phyloP scores from a whole-genome alignment of 176 grass and related monocot species.

The Pharus latifolius region DNA sequence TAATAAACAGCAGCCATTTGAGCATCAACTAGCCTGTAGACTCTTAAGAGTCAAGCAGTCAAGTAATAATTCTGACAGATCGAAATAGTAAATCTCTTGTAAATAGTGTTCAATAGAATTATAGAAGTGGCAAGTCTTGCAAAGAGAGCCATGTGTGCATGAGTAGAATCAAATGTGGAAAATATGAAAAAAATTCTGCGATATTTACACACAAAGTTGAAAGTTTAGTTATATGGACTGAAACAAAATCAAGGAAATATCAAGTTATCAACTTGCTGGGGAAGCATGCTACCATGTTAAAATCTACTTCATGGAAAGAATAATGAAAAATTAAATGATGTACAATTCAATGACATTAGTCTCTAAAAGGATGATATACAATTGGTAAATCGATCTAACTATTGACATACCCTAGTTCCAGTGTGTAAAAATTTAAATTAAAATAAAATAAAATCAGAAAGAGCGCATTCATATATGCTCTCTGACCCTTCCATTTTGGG shows the following conservation, averaged over 20 bases:
- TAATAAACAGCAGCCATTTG: background rate
- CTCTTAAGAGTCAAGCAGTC: background rate
- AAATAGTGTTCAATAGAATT: too few species aligned
- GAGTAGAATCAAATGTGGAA: constrained; percentile 23
- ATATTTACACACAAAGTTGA: too few species aligned
- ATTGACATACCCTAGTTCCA: background rate
- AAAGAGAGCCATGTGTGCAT: constrained; percentile 1
- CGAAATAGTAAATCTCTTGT: constrained; percentile 16
- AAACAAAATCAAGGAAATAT: too few species aligned
- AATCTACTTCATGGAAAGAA: background rate
- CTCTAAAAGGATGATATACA: background rate
- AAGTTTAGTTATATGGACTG: too few species aligned
- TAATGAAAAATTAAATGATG: background rate
- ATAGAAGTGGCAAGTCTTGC: background rate
- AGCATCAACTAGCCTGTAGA: background rate
- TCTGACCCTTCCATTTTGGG: too few species aligned
- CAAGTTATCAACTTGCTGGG: background rate
- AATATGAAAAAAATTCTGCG: too few species aligned
- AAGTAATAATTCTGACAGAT: background rate
- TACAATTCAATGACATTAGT: background rate
- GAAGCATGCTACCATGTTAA: constrained; percentile 15
- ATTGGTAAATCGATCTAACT: background rate
- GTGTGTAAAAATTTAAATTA: too few species aligned
- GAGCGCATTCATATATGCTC: too few species aligned
- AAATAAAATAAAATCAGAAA: too few species aligned